Base-by-base conservation (phyloP, 1,284 basidiomycete species). In the Thecaphora frezii region DNA sequence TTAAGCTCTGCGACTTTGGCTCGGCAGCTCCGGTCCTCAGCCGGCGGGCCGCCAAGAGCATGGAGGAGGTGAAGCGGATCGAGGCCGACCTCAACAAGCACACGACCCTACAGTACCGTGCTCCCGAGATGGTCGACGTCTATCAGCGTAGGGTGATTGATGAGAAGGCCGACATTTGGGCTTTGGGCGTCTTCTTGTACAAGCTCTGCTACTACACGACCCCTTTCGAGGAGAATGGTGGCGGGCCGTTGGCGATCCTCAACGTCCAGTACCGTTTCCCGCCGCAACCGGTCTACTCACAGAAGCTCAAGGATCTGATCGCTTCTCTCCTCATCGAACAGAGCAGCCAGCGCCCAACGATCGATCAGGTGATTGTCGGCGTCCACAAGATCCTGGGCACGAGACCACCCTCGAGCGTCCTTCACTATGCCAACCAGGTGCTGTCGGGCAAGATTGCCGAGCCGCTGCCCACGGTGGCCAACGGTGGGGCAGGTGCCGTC, bases 1-100 rank as follows among this genome's bases (percentile, higher is more conserved):
- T 89, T 85, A 99, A 98, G 80, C 84, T 99, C 16, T 98, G 96
- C 80, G 96, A 99, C 79, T 99, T 99, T 81, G 96, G 96, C 40
- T 96, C 92, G 24, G 89, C 94, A 2, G 88, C 88, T 0, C 86
- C 87, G 1, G 51, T 76, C 18, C 65, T 71, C 26, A 67, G 65
- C 12, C 56, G 66, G 37, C 48, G 53, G 23, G 63, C 75, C 0
- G 65, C 75, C 13, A 60, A 54, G 33, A 69, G 64, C 45, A 57
- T 69, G 44, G 76, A 74, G 19, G 75, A 73, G 41, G 88, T 97
- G 46, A 87, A 90, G 44, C 85, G 86, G 8, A 83, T 97, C 12
- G 94, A 97, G 74, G 85, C 88, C 24, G 94, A 98, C 79, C 84
- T 99, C 44, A 96, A 97, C 78, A 86, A 89, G 70, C 89, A 94